These are phyloP conservation scores for Globisporangium camurandrum DNA, from an alignment of 352 stramenopile species.

Conservation along the genomic window DNA sequence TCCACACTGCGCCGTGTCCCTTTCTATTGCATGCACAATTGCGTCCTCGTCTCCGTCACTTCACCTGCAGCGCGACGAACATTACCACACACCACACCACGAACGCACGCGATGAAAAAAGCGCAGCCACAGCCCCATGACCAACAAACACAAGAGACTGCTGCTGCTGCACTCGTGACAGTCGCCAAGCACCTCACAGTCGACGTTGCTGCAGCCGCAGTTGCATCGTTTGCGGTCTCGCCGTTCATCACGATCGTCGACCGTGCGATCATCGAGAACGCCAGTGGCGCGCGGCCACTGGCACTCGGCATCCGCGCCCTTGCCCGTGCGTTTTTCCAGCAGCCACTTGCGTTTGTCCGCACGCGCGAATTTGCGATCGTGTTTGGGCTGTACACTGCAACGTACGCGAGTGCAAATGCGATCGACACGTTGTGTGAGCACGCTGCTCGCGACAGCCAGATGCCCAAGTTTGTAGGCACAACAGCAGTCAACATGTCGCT, in stretches of 20 bases:
- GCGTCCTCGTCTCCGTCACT: too few species aligned
- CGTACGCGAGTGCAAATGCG: slow-evolving; percentile 83
- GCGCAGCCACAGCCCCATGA: neutral
- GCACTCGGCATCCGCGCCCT: slow-evolving; percentile 59
- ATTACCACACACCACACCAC: neutral
- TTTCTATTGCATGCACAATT: too few species aligned
- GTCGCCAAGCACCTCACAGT: slow-evolving; percentile 43
- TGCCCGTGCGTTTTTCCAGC: slow-evolving; percentile 39
- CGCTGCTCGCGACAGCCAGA: slow-evolving; percentile 61
- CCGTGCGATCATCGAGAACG: slow-evolving; percentile 87
- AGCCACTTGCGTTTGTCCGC: slow-evolving; percentile 76
- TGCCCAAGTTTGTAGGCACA: slow-evolving; percentile 86
- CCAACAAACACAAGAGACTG: slow-evolving; percentile 9
- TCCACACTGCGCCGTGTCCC: neutral
- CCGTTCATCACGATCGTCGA: slow-evolving; percentile 88
- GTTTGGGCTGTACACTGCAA: slow-evolving; percentile 86
- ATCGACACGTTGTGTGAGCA: slow-evolving; percentile 83
- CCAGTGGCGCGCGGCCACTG: slow-evolving; percentile 61
- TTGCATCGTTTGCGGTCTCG: slow-evolving; percentile 65
- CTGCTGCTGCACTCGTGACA: slow-evolving; percentile 7
- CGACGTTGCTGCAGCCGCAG: slow-evolving; percentile 51
- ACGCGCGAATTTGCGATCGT: slow-evolving; percentile 86
- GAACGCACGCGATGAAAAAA: slow-evolving; percentile 7
- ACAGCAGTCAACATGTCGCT: slow-evolving; percentile 89
- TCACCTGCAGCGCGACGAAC: too few species aligned